A percentile compares a stretch with the other conserved stretches of the same genome.
Evolutionary conservation across 257 asterid species (phyloP).

Genomic region (Buddleja alternifolia): DNA sequence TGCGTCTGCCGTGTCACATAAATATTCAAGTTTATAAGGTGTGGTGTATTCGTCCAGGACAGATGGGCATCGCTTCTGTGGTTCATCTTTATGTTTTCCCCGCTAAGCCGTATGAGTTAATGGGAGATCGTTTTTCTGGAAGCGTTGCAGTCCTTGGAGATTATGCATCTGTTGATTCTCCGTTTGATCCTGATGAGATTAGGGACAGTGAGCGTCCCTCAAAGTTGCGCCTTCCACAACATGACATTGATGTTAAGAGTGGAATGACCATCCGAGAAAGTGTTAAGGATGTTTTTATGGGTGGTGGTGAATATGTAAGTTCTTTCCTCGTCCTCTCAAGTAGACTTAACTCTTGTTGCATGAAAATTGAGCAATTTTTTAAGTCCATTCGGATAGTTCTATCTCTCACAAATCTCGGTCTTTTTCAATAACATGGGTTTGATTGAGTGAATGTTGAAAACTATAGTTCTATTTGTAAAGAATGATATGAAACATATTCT

Average conservation of each 20-base stretch:
- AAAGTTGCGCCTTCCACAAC: slow-evolving; percentile 88
- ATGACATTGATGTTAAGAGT: slow-evolving; percentile 56
- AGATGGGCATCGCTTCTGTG: slow-evolving; percentile 95
- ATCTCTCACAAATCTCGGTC: background rate
- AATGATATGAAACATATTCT: background rate
- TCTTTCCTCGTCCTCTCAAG: slow-evolving; percentile 25
- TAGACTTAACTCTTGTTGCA: too few relatives aligned
- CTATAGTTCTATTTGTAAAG: background rate
- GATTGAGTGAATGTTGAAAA: background rate
- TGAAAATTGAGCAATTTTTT: background rate
- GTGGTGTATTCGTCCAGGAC: slow-evolving; percentile 79
- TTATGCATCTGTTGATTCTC: slow-evolving; percentile 91
- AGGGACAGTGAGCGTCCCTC: slow-evolving; percentile 97
- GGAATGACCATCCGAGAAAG: slow-evolving; percentile 92
- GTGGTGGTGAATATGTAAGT: slow-evolving; percentile 94
- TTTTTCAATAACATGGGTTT: background rate
- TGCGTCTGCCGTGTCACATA: slow-evolving; percentile 23
- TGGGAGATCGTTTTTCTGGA: slow-evolving; percentile 88
- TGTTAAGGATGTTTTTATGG: slow-evolving; percentile 80
- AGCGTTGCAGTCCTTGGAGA: slow-evolving; percentile 92
- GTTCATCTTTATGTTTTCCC: slow-evolving; percentile 98
- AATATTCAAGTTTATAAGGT: slow-evolving; percentile 47
- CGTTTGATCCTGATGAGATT: slow-evolving; percentile 93
- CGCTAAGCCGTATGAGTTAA: slow-evolving; percentile 92
- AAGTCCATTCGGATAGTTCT: background rate